Conservation (phyloP, 1,139 yeast species). For the Yamadazyma dushanensis region DNA sequence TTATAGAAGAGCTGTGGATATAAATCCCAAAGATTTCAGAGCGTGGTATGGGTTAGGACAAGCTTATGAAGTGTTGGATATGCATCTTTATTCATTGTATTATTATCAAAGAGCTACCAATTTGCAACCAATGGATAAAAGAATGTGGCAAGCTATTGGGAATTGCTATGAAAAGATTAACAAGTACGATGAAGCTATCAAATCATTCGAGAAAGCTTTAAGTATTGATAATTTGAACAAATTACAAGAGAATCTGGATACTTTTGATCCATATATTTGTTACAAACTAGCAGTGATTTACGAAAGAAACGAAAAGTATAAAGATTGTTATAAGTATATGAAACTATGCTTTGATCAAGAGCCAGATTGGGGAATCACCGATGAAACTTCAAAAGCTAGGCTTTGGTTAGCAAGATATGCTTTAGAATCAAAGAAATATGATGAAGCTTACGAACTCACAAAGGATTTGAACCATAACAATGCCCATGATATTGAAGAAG, state of each 20-base stretch:
- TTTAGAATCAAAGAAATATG: slow-evolving; percentile 54
- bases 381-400: slow-evolving; percentile 79
- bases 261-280: slow-evolving; percentile 51
- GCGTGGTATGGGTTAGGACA: slow-evolving; percentile 99
- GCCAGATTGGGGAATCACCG: slow-evolving; percentile 63
- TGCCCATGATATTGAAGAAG: slow-evolving; percentile 87
- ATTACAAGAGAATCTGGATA: slow-evolving; percentile 11
- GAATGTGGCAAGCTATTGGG: slow-evolving; percentile 98
- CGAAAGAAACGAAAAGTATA: slow-evolving; percentile 53
- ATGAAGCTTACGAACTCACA: slow-evolving; percentile 73
- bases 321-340: slow-evolving; percentile 68
- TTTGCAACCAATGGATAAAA: slow-evolving; percentile 81
- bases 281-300: slow-evolving; percentile 70
- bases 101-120: slow-evolving; percentile 92
- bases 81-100: slow-evolving; percentile 89
- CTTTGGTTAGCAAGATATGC: slow-evolving; percentile 85
- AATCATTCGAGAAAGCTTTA: slow-evolving; percentile 57
- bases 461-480: slow-evolving; percentile 73
- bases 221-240: slow-evolving; percentile 40
- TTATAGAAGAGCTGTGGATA: slow-evolving; percentile 89
- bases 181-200: slow-evolving; percentile 64
- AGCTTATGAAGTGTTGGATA: slow-evolving; percentile 94
- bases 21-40: slow-evolving; percentile 83
- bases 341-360: slow-evolving; percentile 70
- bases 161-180: slow-evolving; percentile 83